Percentiles rank a stretch among this genome's conserved stretches.
Conservation (phyloP, 2,329 filamentous ascomycete genomes). For the Ascochyta clinopodiicola region DNA sequence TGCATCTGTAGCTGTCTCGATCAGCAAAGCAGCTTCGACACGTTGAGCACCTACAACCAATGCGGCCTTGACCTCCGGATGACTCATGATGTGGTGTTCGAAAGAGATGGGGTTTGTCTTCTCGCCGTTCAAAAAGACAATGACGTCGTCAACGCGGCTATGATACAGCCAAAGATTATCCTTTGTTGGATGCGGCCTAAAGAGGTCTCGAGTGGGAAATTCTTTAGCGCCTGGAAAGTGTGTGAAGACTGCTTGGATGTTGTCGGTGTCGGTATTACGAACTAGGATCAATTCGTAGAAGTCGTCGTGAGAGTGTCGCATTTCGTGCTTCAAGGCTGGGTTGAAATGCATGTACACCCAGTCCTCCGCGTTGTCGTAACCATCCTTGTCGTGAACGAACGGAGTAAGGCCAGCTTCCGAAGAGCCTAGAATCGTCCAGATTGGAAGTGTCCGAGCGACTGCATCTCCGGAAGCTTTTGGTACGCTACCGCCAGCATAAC, state of each 20-base stretch:
- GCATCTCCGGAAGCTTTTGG: not conserved
- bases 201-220: too few relatives aligned
- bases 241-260: not conserved
- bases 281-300: not conserved
- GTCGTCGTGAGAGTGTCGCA: conserved; percentile 15
- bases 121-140: conserved; percentile 39
- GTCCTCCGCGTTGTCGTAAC: too few relatives aligned
- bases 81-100: not conserved
- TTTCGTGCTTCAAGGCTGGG: not conserved
- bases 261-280: not conserved
- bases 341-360: not conserved
- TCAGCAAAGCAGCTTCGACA: conserved; percentile 23
- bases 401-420: too few relatives aligned
- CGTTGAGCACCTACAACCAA: too few relatives aligned
- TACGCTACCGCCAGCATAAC: not conserved
- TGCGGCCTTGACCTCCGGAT: too few relatives aligned
- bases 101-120: conserved; percentile 31
- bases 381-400: too few relatives aligned
- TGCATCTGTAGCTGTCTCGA: conserved; percentile 21
- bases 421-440: too few relatives aligned
- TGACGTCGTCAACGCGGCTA: conserved; percentile 44
- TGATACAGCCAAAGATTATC: conserved; percentile 20
- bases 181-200: not conserved
- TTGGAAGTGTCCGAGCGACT: not conserved
- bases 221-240: too few relatives aligned